Evolutionary conservation across 2,329 filamentous ascomycete species (phyloP).

Genomic region (Knoxdaviesia capensis): DNA sequence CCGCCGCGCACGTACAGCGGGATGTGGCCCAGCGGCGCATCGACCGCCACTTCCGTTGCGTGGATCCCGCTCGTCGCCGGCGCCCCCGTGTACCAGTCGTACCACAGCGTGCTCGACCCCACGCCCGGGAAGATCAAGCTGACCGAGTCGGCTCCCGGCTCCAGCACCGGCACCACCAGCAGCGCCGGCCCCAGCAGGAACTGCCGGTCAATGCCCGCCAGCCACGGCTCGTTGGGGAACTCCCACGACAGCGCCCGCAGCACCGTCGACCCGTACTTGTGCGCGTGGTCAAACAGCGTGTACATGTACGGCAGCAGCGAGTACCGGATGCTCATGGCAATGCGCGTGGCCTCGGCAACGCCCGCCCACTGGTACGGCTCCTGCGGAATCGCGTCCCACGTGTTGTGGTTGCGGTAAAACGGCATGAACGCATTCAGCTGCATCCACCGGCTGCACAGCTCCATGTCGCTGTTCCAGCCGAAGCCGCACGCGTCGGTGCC

Average conservation of each 20-base stretch:
- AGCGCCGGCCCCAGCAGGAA: slow-evolving; percentile 29
- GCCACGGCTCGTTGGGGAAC: slow-evolving; percentile 33
- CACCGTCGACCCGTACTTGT: slow-evolving; percentile 38
- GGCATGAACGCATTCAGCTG: slow-evolving; percentile 48
- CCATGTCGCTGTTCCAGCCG: slow-evolving; percentile 37
- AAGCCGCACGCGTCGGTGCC: slow-evolving; percentile 65
- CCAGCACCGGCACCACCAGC: slow-evolving; percentile 26
- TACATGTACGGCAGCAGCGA: slow-evolving; percentile 67
- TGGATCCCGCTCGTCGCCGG: slow-evolving; percentile 2
- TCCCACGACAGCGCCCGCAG: slow-evolving; percentile 53
- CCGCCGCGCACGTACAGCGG: slow-evolving; percentile 51
- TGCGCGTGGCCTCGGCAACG: slow-evolving; percentile 42
- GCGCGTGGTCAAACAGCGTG: slow-evolving; percentile 44
- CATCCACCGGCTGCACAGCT: slow-evolving; percentile 50
- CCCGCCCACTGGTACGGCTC: slow-evolving; percentile 51
- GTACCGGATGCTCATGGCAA: slow-evolving; percentile 55
- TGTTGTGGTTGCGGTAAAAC: slow-evolving; percentile 53
- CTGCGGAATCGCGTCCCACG: slow-evolving; percentile 23
- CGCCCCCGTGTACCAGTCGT: slow-evolving; percentile 29
- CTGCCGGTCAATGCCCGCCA: slow-evolving; percentile 25
- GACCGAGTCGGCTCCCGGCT: slow-evolving; percentile 21
- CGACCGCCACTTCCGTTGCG: slow-evolving; percentile 1
- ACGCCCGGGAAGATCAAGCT: slow-evolving; percentile 24
- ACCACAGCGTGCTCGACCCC: slow-evolving; percentile 20
- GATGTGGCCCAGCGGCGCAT: slow-evolving; percentile 20